A percentile compares a stretch with the other conserved stretches of the same genome.
These are phyloP conservation scores for Penicillium argentinense DNA, from an alignment of 495 filamentous ascomycete species.

Conservation along the genomic window DNA sequence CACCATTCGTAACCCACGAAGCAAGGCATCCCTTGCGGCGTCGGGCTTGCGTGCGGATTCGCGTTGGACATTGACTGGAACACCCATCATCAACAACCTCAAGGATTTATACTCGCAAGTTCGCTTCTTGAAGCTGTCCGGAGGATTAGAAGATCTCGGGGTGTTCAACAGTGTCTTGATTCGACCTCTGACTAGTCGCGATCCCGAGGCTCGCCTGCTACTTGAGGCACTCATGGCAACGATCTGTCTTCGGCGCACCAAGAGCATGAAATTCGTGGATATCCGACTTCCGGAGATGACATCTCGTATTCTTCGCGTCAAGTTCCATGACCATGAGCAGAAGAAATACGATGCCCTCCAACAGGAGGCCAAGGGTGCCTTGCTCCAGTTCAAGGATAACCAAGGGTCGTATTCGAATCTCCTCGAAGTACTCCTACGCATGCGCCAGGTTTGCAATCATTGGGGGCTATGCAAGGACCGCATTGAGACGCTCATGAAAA, in stretches of 20 bases:
- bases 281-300: slow-evolving; percentile 74
- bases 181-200: slow-evolving; percentile 63
- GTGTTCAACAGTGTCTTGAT: slow-evolving; percentile 77
- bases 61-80: slow-evolving; percentile 82
- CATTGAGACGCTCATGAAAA: slow-evolving; percentile 64
- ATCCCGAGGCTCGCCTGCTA: slow-evolving; percentile 58
- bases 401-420: slow-evolving; percentile 61
- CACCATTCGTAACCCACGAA: slow-evolving; percentile 74
- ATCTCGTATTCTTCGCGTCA: slow-evolving; percentile 77
- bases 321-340: slow-evolving; percentile 72
- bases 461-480: slow-evolving; percentile 78
- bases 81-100: slow-evolving; percentile 74
- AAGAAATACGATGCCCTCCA: slow-evolving; percentile 79
- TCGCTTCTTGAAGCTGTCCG: slow-evolving; percentile 74
- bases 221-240: slow-evolving; percentile 77
- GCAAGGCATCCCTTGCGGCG: slow-evolving; percentile 69
- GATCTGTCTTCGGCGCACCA: slow-evolving; percentile 81
- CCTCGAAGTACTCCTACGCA: slow-evolving; percentile 78
- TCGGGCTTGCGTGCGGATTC: slow-evolving; percentile 65
- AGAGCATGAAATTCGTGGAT: slow-evolving; percentile 89
- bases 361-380: slow-evolving; percentile 72
- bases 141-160: slow-evolving; percentile 71
- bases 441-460: slow-evolving; percentile 87
- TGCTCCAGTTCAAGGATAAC: slow-evolving; percentile 58
- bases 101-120: slow-evolving; percentile 82